Conservation (phyloP, 495 filamentous ascomycete species). For the Ramalina peruviana region DNA sequence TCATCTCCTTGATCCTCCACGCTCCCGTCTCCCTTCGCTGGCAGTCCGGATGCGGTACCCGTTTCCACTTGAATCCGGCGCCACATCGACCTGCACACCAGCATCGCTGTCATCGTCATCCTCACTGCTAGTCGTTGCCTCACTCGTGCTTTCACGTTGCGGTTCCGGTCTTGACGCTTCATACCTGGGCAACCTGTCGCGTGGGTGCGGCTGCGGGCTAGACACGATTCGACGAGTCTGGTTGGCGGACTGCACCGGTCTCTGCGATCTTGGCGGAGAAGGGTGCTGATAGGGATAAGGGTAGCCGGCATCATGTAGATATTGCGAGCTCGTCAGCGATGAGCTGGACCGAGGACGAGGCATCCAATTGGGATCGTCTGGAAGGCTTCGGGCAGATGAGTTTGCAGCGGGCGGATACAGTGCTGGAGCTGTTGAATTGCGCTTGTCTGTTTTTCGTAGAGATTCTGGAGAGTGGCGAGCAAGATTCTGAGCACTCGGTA, state of each 20-base stretch:
- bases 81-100: constrained; percentile 2
- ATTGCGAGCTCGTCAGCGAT: constrained; percentile 17
- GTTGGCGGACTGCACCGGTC: constrained; percentile 18
- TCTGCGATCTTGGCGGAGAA: constrained; percentile 16
- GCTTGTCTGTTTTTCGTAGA: constrained; percentile 22
- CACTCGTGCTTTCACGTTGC: not conserved
- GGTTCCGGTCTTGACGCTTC: not conserved
- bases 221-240: constrained; percentile 18
- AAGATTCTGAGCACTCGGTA: constrained; percentile 26
- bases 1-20: not conserved
- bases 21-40: not conserved
- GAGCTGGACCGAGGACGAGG: constrained; percentile 27
- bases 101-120: constrained; percentile 2
- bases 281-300: constrained; percentile 19
- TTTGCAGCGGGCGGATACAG: constrained; percentile 9
- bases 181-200: constrained; percentile 1
- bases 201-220: constrained; percentile 15
- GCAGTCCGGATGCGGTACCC: not conserved
- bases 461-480: constrained; percentile 25
- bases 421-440: constrained; percentile 20
- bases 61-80: not conserved
- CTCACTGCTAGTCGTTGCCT: not conserved
- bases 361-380: constrained; percentile 34
- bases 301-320: constrained; percentile 15
- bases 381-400: constrained; percentile 22